These are phyloP conservation scores for Hyaloscypha hepaticicola DNA, from an alignment of 495 filamentous ascomycete species.

Conservation along the genomic window DNA sequence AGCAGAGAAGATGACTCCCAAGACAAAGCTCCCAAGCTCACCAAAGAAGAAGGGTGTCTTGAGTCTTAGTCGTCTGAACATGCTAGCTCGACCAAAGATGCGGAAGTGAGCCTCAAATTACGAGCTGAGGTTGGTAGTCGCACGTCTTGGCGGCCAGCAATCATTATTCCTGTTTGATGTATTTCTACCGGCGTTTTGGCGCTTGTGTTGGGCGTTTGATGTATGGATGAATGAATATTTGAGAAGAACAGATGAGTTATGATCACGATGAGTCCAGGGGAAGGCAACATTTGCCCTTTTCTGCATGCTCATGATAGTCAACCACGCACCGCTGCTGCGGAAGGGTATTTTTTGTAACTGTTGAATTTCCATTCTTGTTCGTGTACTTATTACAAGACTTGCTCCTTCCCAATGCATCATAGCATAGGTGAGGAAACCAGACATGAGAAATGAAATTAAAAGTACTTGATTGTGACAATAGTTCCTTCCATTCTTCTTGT, in stretches of 20 bases:
- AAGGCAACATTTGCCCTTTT: conserved; percentile 3
- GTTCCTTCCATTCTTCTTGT: not conserved
- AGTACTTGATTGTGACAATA: not conserved
- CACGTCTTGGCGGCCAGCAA: not conserved
- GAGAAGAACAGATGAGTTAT: not conserved
- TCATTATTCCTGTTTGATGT: not conserved
- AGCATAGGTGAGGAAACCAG: not conserved
- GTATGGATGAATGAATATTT: conserved; percentile 8
- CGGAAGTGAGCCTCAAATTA: conserved; percentile 28
- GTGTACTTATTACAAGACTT: conserved; percentile 11
- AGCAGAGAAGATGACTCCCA: conserved; percentile 10
- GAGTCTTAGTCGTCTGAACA: conserved; percentile 49
- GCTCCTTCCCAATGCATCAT: conserved; percentile 14
- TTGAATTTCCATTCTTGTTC: conserved; percentile 6
- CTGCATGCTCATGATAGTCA: conserved; percentile 8
- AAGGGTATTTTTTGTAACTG: not conserved
- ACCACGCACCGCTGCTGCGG: not conserved
- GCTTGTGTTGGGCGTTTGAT: not conserved
- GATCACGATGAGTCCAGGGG: conserved; percentile 8
- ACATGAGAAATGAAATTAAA: not conserved
- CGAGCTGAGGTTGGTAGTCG: not conserved
- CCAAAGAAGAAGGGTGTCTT: conserved; percentile 34
- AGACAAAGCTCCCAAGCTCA: conserved; percentile 19
- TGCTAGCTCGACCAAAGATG: conserved; percentile 52
- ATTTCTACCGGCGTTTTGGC: not conserved